Percentiles rank a stretch among this genome's conserved stretches.
Evolutionary conservation across 129 eudicot species (phyloP).

Genomic region (Smallanthus sonchifolius): DNA sequence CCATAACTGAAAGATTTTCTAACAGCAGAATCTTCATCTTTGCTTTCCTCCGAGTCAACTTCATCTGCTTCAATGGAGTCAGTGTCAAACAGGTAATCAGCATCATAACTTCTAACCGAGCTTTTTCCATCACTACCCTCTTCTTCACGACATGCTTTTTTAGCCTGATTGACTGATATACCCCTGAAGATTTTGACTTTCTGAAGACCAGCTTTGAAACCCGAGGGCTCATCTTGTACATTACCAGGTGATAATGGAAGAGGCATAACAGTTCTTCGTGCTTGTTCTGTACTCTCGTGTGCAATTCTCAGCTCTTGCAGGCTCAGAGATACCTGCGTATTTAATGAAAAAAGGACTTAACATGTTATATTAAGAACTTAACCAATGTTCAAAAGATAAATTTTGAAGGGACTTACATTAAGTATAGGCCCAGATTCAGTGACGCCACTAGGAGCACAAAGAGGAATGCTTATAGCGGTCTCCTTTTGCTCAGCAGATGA

Average conservation of each 20-base stretch:
- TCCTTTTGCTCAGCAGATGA: conserved; percentile 45
- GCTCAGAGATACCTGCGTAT: conserved; percentile 57
- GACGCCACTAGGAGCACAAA: conserved; percentile 27
- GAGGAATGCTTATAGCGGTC: conserved; percentile 52
- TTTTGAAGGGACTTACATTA: conserved; percentile 38
- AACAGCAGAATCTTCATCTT: conserved; percentile 34
- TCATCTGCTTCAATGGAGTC: conserved; percentile 60
- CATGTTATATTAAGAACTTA: not conserved
- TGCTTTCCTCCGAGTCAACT: conserved; percentile 51
- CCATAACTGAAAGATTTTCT: conserved; percentile 57
- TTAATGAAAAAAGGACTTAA: not conserved
- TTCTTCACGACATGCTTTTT: conserved; percentile 50
- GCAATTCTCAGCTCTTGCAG: conserved; percentile 44
- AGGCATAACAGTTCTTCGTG: conserved; percentile 33
- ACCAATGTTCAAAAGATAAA: not conserved
- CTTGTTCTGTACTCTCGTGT: conserved; percentile 40
- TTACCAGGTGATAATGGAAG: conserved; percentile 34
- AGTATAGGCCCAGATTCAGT: conserved; percentile 41
- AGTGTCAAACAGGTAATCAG: conserved; percentile 56
- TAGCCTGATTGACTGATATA: conserved; percentile 35
- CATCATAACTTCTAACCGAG: conserved; percentile 56
- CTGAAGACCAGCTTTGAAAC: conserved; percentile 47
- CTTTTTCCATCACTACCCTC: conserved; percentile 67
- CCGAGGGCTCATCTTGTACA: conserved; percentile 45
- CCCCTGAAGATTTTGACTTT: conserved; percentile 55